A percentile compares a stretch with the other conserved stretches of the same genome.
Evolutionary conservation across 306 rosid genomes (phyloP).

Genomic region (Vachellia collinsii): DNA sequence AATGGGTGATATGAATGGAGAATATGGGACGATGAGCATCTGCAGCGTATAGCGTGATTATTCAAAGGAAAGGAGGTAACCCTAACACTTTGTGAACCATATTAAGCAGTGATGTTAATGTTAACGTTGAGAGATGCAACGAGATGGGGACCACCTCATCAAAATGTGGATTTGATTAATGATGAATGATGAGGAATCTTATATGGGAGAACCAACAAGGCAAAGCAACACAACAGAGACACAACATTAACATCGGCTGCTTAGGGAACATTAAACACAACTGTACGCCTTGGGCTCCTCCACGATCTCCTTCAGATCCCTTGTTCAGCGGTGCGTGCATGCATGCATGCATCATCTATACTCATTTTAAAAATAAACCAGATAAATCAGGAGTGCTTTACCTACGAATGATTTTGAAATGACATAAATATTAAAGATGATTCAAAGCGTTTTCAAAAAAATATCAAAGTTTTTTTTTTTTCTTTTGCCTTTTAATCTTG

Average conservation of each 20-base stretch:
- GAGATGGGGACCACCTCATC: not conserved
- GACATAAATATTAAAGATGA: not conserved
- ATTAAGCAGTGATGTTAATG: too few relatives aligned
- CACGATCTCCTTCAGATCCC: not conserved
- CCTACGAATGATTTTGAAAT: not conserved
- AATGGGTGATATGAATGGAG: too few relatives aligned
- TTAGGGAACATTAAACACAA: not conserved
- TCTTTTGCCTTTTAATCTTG: not conserved
- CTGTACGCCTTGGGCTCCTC: not conserved
- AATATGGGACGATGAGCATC: too few relatives aligned
- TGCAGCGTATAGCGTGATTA: too few relatives aligned
- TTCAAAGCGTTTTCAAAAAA: not conserved
- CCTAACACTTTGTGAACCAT: too few relatives aligned
- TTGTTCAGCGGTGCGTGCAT: not conserved
- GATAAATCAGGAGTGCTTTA: not conserved
- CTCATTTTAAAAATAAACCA: too few relatives aligned
- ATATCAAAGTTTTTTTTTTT: not conserved
- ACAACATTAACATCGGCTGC: not conserved
- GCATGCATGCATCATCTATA: too few relatives aligned
- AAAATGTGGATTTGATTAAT: not conserved
- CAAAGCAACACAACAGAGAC: not conserved
- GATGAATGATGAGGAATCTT: not conserved
- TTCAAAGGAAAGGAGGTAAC: too few relatives aligned
- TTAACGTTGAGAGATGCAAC: too few relatives aligned
- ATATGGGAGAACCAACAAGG: not conserved